phyloP scores from a whole-genome alignment of 129 eudicot species.

The Ambrosia artemisiifolia region DNA sequence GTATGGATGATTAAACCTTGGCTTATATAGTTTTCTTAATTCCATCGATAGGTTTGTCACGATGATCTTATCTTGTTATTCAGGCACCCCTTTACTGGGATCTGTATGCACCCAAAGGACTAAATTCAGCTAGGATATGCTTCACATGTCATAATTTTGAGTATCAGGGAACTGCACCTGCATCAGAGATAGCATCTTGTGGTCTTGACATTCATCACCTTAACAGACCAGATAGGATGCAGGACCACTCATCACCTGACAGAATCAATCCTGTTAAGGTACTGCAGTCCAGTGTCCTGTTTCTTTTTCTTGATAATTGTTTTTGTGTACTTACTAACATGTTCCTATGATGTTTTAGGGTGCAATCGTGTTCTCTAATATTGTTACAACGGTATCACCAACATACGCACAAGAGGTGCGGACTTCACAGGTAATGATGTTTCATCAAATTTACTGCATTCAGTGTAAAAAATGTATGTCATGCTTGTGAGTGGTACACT shows the following conservation, averaged over 20 bases:
- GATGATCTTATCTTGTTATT: conserved; percentile 2
- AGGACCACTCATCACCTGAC: conserved; percentile 72
- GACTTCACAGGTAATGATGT: conserved; percentile 63
- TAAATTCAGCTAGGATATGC: conserved; percentile 89
- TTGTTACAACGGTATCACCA: conserved; percentile 96
- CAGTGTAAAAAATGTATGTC: conserved; percentile 5
- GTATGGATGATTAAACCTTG: conserved; percentile 40
- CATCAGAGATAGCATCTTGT: conserved; percentile 83
- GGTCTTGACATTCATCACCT: conserved; percentile 87
- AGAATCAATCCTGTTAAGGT: conserved; percentile 92
- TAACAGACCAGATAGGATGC: conserved; percentile 98
- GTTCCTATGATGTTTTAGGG: conserved; percentile 55
- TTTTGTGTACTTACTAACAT: neutral
- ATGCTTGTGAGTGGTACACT: neutral
- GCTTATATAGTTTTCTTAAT: conserved; percentile 1
- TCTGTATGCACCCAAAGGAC: conserved; percentile 85
- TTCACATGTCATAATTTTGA: conserved; percentile 98
- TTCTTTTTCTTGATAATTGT: neutral
- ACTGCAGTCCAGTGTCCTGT: neutral
- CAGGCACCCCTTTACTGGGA: conserved; percentile 99
- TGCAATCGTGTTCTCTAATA: conserved; percentile 93
- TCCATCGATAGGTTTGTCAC: conserved; percentile 1
- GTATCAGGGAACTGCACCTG: conserved; percentile 94
- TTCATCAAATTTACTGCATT: neutral
- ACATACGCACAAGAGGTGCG: conserved; percentile 96